Evolutionary conservation across 2,329 filamentous ascomycete species (phyloP).

Genomic region (Nemania bipapillata): DNA sequence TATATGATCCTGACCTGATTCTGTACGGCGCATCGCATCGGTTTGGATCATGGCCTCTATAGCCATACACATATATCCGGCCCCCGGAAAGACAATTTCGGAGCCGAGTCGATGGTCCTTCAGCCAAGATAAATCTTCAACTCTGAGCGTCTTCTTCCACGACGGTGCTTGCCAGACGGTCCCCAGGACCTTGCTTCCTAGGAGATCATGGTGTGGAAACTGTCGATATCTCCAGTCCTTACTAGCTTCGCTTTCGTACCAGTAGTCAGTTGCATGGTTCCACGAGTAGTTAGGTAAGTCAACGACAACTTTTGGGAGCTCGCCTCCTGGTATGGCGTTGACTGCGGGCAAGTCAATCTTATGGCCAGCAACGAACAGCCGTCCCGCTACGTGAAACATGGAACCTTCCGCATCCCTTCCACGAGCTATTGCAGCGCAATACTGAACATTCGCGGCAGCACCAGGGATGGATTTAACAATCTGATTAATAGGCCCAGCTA

Average conservation of each 20-base stretch:
- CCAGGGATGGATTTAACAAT: slow-evolving; percentile 33
- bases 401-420: slow-evolving; percentile 28
- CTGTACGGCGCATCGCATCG: not conserved
- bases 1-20: slow-evolving; percentile 19
- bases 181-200: slow-evolving; percentile 40
- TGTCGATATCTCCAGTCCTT: slow-evolving; percentile 39
- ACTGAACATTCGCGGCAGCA: slow-evolving; percentile 3
- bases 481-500: slow-evolving; percentile 44
- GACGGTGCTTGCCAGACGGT: slow-evolving; percentile 35
- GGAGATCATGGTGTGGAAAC: slow-evolving; percentile 40
- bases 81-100: slow-evolving; percentile 56
- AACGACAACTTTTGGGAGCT: slow-evolving; percentile 27
- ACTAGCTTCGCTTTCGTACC: slow-evolving; percentile 43
- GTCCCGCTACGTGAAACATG: slow-evolving; percentile 39
- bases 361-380: slow-evolving; percentile 38
- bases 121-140: slow-evolving; percentile 54
- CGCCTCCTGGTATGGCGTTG: slow-evolving; percentile 41
- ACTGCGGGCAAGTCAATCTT: slow-evolving; percentile 37
- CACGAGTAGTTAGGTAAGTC: slow-evolving; percentile 47
- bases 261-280: slow-evolving; percentile 44
- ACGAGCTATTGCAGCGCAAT: slow-evolving; percentile 35
- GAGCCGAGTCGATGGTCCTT: slow-evolving; percentile 59
- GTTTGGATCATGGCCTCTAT: slow-evolving; percentile 49
- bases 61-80: slow-evolving; percentile 53
- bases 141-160: slow-evolving; percentile 27